A percentile compares a stretch with the other conserved stretches of the same genome.
Conservation (phyloP, 176 grass and related monocot species). For the Phyllostachys edulis region DNA sequence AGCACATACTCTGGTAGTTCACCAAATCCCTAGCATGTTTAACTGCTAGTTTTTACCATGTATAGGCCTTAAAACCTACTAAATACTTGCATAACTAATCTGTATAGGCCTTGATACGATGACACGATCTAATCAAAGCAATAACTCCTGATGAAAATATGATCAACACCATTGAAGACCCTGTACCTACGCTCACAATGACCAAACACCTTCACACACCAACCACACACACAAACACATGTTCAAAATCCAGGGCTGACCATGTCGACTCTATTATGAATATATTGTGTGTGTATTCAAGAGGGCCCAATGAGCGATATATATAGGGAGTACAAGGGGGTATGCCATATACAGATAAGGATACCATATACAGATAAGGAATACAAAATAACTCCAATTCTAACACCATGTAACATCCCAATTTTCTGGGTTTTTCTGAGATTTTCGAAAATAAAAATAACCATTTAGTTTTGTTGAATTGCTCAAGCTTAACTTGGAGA, state of each 20-base stretch:
- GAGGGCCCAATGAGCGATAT: too few species aligned
- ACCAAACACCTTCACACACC: constrained; percentile 36
- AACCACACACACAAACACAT: constrained; percentile 24
- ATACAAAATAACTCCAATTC: too few species aligned
- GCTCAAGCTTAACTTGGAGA: too few species aligned
- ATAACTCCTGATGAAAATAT: constrained; percentile 9
- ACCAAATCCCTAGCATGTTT: background rate
- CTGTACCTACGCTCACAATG: constrained; percentile 30
- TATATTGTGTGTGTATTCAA: too few species aligned
- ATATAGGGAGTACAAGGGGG: too few species aligned
- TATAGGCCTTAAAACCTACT: background rate
- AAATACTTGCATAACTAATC: background rate
- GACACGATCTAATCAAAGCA: background rate
- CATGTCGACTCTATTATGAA: too few species aligned
- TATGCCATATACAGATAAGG: too few species aligned
- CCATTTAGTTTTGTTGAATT: too few species aligned
- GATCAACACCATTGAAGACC: background rate
- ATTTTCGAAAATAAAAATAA: too few species aligned
- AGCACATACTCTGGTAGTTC: background rate
- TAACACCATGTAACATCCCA: too few species aligned
- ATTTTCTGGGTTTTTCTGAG: too few species aligned
- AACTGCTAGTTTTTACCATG: background rate
- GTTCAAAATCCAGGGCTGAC: background rate
- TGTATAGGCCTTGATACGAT: constrained; percentile 1
- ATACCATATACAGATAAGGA: too few species aligned